Conservation (phyloP, 1,284 basidiomycete genomes). For the Pseudozyma flocculosa region DNA sequence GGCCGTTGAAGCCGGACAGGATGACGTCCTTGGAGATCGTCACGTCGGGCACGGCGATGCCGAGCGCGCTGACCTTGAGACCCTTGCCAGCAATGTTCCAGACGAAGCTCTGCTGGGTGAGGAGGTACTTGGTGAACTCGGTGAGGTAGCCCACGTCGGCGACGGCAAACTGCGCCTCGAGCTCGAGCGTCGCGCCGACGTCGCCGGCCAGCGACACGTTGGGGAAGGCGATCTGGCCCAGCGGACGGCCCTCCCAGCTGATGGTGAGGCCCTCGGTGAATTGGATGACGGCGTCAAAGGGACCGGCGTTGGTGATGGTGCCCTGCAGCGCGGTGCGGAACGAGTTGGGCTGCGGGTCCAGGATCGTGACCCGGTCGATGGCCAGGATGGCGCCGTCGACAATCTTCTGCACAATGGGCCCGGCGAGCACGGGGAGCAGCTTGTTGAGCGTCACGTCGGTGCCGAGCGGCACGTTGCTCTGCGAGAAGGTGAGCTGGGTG, state of each 20-base stretch:
- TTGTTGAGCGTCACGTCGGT: slow-evolving; percentile 69
- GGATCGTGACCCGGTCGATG: slow-evolving; percentile 44
- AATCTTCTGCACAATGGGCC: slow-evolving; percentile 77
- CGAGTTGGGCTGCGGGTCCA: slow-evolving; percentile 61
- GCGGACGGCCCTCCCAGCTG: slow-evolving; percentile 66
- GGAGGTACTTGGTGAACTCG: slow-evolving; percentile 68
- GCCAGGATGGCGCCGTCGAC: slow-evolving; percentile 66
- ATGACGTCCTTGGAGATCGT: slow-evolving; percentile 67
- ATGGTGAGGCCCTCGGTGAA: slow-evolving; percentile 70
- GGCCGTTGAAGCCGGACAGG: slow-evolving; percentile 72
- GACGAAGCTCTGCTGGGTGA: slow-evolving; percentile 70
- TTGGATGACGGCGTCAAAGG: slow-evolving; percentile 72
- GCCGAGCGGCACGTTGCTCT: slow-evolving; percentile 64
- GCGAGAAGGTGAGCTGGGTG: slow-evolving; percentile 68
- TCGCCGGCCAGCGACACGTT: slow-evolving; percentile 62
- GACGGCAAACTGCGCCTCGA: slow-evolving; percentile 67
- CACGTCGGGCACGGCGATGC: slow-evolving; percentile 64
- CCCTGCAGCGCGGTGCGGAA: slow-evolving; percentile 70
- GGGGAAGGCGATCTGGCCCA: slow-evolving; percentile 70
- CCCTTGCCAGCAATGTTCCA: slow-evolving; percentile 74
- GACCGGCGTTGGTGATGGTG: slow-evolving; percentile 72
- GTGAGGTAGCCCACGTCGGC: slow-evolving; percentile 67
- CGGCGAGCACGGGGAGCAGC: slow-evolving; percentile 71
- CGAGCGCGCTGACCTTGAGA: slow-evolving; percentile 64
- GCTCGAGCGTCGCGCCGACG: slow-evolving; percentile 67